These are phyloP conservation scores for Salix arbutifolia DNA, from an alignment of 345 rosid genomes.

Conservation along the genomic window DNA sequence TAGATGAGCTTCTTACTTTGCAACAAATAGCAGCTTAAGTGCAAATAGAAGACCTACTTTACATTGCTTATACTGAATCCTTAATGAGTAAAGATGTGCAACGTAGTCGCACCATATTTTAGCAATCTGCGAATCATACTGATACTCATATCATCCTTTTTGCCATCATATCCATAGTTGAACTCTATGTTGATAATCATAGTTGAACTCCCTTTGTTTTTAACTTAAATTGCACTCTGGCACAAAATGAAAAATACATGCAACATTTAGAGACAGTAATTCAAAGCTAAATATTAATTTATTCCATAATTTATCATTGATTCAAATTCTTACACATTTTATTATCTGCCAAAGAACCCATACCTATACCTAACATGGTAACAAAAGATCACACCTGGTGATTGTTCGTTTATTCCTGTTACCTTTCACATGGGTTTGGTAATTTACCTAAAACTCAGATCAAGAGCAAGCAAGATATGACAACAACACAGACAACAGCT, in stretches of 20 bases:
- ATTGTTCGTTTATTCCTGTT: slow-evolving; percentile 20
- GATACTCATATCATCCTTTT: too few relatives aligned
- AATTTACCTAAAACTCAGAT: slow-evolving; percentile 26
- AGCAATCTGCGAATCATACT: too few relatives aligned
- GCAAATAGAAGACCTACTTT: too few relatives aligned
- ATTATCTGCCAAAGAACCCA: not conserved
- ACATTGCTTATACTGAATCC: too few relatives aligned
- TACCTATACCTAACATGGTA: not conserved
- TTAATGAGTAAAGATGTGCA: too few relatives aligned
- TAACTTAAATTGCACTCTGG: too few relatives aligned
- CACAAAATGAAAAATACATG: not conserved
- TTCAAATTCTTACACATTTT: not conserved
- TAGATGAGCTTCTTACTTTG: too few relatives aligned
- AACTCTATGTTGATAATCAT: too few relatives aligned
- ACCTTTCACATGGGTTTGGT: slow-evolving; percentile 11
- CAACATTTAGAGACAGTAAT: not conserved
- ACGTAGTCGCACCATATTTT: too few relatives aligned
- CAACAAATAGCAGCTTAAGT: too few relatives aligned
- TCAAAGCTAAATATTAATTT: not conserved
- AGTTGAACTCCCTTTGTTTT: too few relatives aligned
- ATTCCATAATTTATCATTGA: not conserved
- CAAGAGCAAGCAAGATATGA: slow-evolving; percentile 46
- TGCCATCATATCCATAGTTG: too few relatives aligned
- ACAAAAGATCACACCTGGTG: not conserved
- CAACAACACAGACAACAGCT: slow-evolving; percentile 48